Evolutionary conservation across 1,139 yeast genomes (phyloP), one percentile per base, ranked within the genome.

Genomic region (Candida glucosophila): DNA sequence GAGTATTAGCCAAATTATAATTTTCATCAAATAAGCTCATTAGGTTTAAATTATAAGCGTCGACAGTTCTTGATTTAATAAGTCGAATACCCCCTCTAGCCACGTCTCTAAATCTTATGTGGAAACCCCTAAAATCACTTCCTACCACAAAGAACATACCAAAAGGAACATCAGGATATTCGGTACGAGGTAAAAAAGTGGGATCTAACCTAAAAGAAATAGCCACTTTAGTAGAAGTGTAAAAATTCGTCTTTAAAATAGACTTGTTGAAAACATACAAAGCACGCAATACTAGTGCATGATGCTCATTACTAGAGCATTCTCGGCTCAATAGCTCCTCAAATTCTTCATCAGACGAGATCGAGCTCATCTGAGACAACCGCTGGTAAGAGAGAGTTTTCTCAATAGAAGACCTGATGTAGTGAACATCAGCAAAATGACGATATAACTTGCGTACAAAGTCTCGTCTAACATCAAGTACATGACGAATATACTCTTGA

Each of bases 61-160:
- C 97, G 33, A 66, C 60, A 26, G 83, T 79, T 52, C 94, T 74
- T 9, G 94, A 80, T 51, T 79, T 79, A 44, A 90, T 98, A 48
- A 90, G 82, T 58, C 98, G 77, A 44, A 90, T 90, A 52, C 98
- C 98, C 54, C 98, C 98, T 55, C 98, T 76, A 18, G 98, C 94
- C 45, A 90, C 88, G 55, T 90, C 97, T 53, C 96, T 77, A 63
- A 90, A 90, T 55, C 98, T 74, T 40, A 90, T 78, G 53, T 90
- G 98, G 79, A 90, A 90, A 17, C 97, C 98, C 52, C 96, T 73
- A 59, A 90, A 90, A 50, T 92, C 96, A 41, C 88, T 82, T 35
- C 98, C 98, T 34, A 90, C 95, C 31, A 88, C 81, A 43, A 90
- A 77, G 60, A 90, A 88, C 82, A 90, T 82, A 39, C 97, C 98